Conservation (phyloP, 2,329 filamentous ascomycete genomes). For the Pseudogymnoascus sp. region DNA sequence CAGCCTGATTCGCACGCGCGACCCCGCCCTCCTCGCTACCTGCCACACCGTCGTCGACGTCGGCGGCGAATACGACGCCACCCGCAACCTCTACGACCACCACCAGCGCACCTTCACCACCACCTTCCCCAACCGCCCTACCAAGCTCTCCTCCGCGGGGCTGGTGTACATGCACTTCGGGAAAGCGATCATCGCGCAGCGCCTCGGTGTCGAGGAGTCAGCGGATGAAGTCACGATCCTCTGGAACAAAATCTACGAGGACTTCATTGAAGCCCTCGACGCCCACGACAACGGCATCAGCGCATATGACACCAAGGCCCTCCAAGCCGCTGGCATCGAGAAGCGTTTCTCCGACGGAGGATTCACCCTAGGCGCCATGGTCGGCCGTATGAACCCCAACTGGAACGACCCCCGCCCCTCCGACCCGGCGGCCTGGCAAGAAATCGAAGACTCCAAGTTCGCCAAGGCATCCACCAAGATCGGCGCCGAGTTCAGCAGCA, state of each 20-base stretch:
- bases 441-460: constrained; percentile 75
- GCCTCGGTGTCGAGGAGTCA: constrained; percentile 52
- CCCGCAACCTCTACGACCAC: constrained; percentile 79
- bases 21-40: constrained; percentile 64
- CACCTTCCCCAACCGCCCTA: constrained; percentile 73
- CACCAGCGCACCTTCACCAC: constrained; percentile 87
- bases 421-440: constrained; percentile 52
- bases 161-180: constrained; percentile 96
- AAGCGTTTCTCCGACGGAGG: constrained; percentile 78
- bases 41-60: constrained; percentile 98
- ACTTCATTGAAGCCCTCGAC: constrained; percentile 92
- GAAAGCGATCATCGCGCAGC: constrained; percentile 65
- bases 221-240: constrained; percentile 62
- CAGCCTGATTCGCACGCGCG: constrained; percentile 75
- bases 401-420: constrained; percentile 59
- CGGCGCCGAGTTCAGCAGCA: constrained; percentile 77
- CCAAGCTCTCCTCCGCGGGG: constrained; percentile 88
- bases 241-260: constrained; percentile 82
- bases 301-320: constrained; percentile 62
- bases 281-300: constrained; percentile 96
- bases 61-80: constrained; percentile 83
- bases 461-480: constrained; percentile 69
- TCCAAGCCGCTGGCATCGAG: constrained; percentile 62
- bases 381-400: constrained; percentile 69
- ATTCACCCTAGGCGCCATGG: constrained; percentile 77